Percentiles rank a stretch among this genome's conserved stretches.
phyloP scores from a whole-genome alignment of 1,284 basidiomycete genomes.

The Rhodotorula sp. region DNA sequence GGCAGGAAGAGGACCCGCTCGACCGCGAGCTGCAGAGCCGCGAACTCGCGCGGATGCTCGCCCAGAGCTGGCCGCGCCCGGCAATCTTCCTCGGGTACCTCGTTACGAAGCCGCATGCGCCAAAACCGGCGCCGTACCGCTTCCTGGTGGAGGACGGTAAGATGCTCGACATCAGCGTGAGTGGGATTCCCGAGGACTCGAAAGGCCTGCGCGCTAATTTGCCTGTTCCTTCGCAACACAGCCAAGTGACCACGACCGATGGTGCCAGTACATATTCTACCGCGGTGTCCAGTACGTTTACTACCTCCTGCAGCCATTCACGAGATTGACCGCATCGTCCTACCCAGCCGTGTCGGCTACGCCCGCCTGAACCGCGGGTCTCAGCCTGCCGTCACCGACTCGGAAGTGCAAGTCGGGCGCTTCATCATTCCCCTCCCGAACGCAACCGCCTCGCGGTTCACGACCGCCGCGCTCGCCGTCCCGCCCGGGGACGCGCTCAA shows the following conservation, averaged over 20 bases:
- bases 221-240: conserved; percentile 24
- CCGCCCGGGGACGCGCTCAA: not conserved
- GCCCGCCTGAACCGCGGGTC: conserved; percentile 37
- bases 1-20: conserved; percentile 86
- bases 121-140: conserved; percentile 77
- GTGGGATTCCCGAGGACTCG: not conserved
- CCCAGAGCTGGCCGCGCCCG: conserved; percentile 69
- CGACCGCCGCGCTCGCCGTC: not conserved
- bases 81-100: conserved; percentile 74
- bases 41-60: conserved; percentile 78
- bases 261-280: conserved; percentile 88
- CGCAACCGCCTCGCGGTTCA: not conserved
- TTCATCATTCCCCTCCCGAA: conserved; percentile 34
- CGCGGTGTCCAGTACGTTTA: conserved; percentile 67
- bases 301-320: not conserved
- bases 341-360: conserved; percentile 29
- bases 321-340: not conserved
- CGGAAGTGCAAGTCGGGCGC: conserved; percentile 43
- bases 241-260: conserved; percentile 48
- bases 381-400: conserved; percentile 44
- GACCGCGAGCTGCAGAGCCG: conserved; percentile 86
- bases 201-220: not conserved
- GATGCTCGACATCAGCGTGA: conserved; percentile 58
- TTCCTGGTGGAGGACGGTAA: conserved; percentile 60
- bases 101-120: conserved; percentile 73